Evolutionary conservation across 768 basidiomycete species (phyloP).

Genomic region (Hebeloma cylindrosporum): DNA sequence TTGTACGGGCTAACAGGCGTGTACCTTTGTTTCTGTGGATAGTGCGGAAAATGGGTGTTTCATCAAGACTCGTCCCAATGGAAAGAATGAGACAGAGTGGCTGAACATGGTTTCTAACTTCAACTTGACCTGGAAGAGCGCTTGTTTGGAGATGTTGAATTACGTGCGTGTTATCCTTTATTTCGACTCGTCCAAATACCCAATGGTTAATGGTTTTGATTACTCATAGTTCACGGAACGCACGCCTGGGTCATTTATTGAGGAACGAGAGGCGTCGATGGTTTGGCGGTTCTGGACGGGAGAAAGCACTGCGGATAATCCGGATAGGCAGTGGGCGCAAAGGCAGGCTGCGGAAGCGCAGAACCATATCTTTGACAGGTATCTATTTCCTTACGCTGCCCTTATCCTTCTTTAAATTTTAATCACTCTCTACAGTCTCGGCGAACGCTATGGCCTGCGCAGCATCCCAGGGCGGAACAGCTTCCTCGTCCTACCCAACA

Average conservation of each 20-base stretch:
- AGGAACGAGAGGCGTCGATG: slow-evolving; percentile 79
- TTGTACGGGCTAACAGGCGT: background rate
- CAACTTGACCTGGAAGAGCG: slow-evolving; percentile 77
- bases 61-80: slow-evolving; percentile 52
- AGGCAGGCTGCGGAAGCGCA: slow-evolving; percentile 89
- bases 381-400: background rate
- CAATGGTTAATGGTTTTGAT: background rate
- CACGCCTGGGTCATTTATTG: slow-evolving; percentile 82
- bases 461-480: slow-evolving; percentile 79
- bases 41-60: slow-evolving; percentile 90
- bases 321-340: slow-evolving; percentile 78
- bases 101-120: slow-evolving; percentile 78
- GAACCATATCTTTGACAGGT: slow-evolving; percentile 88
- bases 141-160: slow-evolving; percentile 79
- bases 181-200: background rate
- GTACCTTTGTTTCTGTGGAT: background rate
- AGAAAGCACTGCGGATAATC: slow-evolving; percentile 14
- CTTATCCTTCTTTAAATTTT: background rate
- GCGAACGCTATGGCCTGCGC: slow-evolving; percentile 78
- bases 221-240: slow-evolving; percentile 78
- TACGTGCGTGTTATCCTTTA: slow-evolving; percentile 57
- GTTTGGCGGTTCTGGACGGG: slow-evolving; percentile 87
- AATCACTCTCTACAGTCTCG: slow-evolving; percentile 46
- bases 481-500: slow-evolving; percentile 82
- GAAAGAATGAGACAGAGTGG: slow-evolving; percentile 47